Conservation (phyloP, 192 early-diverging fungal genomes). For the Oehlia diaphana region DNA sequence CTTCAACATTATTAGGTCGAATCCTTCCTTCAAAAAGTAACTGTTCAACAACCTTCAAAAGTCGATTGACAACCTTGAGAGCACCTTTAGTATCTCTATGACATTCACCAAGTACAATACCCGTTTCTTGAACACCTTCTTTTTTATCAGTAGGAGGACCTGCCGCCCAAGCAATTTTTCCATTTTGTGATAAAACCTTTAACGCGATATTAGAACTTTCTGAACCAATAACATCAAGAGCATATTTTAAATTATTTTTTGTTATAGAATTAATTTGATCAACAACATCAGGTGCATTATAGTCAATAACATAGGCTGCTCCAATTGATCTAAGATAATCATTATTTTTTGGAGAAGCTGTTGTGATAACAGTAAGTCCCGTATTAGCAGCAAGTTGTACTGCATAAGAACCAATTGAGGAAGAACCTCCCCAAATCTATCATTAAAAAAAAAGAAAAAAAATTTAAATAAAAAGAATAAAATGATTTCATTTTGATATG, state of each 20-base stretch:
- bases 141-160: neutral
- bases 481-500: neutral
- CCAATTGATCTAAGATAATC: conserved; percentile 46
- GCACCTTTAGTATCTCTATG: neutral
- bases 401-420: conserved; percentile 57
- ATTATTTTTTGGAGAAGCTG: conserved; percentile 47
- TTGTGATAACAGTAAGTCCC: conserved; percentile 47
- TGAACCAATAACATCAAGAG: neutral
- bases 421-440: conserved; percentile 53
- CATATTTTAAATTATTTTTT: conserved; percentile 14
- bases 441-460: neutral
- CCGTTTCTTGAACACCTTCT: neutral
- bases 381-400: conserved; percentile 34
- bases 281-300: conserved; percentile 33
- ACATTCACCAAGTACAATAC: neutral
- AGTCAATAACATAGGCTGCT: conserved; percentile 52
- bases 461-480: neutral
- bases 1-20: neutral
- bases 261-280: conserved; percentile 13
- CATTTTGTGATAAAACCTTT: neutral
- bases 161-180: neutral
- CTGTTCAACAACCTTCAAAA: neutral
- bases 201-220: neutral
- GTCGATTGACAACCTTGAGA: neutral
- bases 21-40: neutral